These are phyloP conservation scores for Phoma herbarum DNA, from an alignment of 2,329 filamentous ascomycete genomes.

Conservation along the genomic window DNA sequence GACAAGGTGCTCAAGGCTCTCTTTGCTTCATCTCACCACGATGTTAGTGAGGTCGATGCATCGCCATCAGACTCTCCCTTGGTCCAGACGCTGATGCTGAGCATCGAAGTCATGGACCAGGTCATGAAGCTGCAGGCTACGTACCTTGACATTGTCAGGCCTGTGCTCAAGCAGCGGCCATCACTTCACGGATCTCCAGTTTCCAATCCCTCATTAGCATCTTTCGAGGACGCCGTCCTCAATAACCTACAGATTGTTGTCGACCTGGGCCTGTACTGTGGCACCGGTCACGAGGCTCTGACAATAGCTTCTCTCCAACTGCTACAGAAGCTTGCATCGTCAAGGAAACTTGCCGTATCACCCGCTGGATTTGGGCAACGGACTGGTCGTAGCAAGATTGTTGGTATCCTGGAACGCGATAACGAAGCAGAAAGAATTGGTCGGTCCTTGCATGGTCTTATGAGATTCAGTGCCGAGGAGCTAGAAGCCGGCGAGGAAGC, in stretches of 20 bases:
- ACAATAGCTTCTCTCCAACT: constrained; percentile 82
- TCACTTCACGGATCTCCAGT: constrained; percentile 68
- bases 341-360: constrained; percentile 77
- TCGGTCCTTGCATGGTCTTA: constrained; percentile 73
- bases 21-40: constrained; percentile 80
- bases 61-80: constrained; percentile 80
- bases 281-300: constrained; percentile 81
- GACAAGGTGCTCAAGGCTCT: constrained; percentile 83
- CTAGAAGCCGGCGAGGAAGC: constrained; percentile 74
- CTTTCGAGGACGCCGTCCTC: constrained; percentile 90
- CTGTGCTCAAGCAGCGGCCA: constrained; percentile 74
- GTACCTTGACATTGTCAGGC: constrained; percentile 87
- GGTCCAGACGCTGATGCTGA: constrained; percentile 78
- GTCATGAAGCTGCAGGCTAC: constrained; percentile 89
- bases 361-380: constrained; percentile 70
- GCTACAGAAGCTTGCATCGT: constrained; percentile 85
- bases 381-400: constrained; percentile 79
- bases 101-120: constrained; percentile 83
- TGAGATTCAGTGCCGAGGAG: constrained; percentile 73
- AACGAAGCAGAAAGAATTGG: constrained; percentile 83
- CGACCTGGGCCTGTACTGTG: constrained; percentile 85
- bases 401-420: constrained; percentile 85
- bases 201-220: constrained; percentile 79
- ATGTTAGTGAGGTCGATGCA: constrained; percentile 74
- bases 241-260: constrained; percentile 81